Percentiles rank a stretch among this genome's conserved stretches.
phyloP scores from a whole-genome alignment of 2,329 filamentous ascomycete genomes.

The Aciculosporium take region DNA sequence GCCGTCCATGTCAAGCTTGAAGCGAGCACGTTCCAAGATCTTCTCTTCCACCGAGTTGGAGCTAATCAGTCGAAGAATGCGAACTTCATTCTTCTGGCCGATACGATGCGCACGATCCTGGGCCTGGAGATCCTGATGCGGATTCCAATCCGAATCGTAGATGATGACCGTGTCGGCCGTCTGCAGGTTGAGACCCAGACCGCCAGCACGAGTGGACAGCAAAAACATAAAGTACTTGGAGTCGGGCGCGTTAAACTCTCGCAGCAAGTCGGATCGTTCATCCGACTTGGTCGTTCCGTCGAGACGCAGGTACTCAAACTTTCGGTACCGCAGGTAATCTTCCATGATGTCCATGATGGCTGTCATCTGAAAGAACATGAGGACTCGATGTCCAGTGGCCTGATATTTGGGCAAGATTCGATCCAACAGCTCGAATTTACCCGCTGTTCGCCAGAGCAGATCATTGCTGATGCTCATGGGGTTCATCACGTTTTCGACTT shows the following conservation, averaged over 20 bases:
- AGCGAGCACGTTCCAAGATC: conserved; percentile 90
- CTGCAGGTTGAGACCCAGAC: conserved; percentile 91
- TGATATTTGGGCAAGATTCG: conserved; percentile 87
- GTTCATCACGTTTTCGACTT: conserved; percentile 97
- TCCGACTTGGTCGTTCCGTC: conserved; percentile 97
- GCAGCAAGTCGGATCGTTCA: conserved; percentile 82
- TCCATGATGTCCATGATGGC: conserved; percentile 99
- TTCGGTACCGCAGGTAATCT: conserved; percentile 78
- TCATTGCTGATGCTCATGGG: conserved; percentile 80
- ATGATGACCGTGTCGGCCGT: conserved; percentile 99
- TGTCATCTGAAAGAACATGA: conserved; percentile 99
- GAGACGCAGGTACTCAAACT: conserved; percentile 74
- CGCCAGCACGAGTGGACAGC: conserved; percentile 95
- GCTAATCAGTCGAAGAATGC: conserved; percentile 88
- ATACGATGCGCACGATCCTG: conserved; percentile 99
- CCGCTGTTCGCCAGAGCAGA: conserved; percentile 83
- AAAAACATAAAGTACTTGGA: conserved; percentile 97
- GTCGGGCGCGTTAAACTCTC: conserved; percentile 73
- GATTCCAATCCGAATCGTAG: conserved; percentile 99
- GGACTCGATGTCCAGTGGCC: conserved; percentile 76
- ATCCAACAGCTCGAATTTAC: conserved; percentile 94
- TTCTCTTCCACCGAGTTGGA: conserved; percentile 98
- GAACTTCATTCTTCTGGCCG: conserved; percentile 97
- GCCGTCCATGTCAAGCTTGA: conserved; percentile 98
- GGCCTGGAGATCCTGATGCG: conserved; percentile 95